phyloP scores from a whole-genome alignment of 495 filamentous ascomycete species.

The Penicillium diatomitis region DNA sequence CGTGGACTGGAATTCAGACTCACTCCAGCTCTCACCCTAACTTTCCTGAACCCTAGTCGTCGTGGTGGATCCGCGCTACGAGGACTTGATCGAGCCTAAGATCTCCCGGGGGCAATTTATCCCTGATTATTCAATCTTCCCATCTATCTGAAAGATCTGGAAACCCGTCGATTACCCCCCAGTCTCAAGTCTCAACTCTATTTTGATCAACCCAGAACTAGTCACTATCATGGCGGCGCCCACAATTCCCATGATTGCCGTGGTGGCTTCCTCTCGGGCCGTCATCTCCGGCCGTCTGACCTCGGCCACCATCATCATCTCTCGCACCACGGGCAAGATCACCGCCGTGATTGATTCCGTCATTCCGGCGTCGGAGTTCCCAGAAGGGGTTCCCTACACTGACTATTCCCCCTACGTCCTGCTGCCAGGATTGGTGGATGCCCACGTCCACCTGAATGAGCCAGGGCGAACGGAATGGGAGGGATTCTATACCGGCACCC shows the following conservation, averaged over 20 bases:
- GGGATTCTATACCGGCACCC: slow-evolving; percentile 88
- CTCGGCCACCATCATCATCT: slow-evolving; percentile 71
- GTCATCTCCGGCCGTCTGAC: slow-evolving; percentile 61
- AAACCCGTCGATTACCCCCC: too few species aligned
- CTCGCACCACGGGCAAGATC: slow-evolving; percentile 74
- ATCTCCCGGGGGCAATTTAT: too few species aligned
- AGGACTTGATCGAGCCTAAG: too few species aligned
- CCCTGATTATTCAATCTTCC: too few species aligned
- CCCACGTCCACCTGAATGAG: slow-evolving; percentile 97
- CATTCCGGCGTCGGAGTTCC: slow-evolving; percentile 64
- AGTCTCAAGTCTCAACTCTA: too few species aligned
- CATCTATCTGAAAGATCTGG: too few species aligned
- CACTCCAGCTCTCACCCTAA: too few species aligned
- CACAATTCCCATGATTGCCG: slow-evolving; percentile 44
- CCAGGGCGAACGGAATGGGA: slow-evolving; percentile 98
- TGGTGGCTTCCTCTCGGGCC: slow-evolving; percentile 75
- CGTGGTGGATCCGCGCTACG: too few species aligned
- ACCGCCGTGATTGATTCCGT: slow-evolving; percentile 64
- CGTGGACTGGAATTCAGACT: too few species aligned
- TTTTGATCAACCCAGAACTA: not conserved
- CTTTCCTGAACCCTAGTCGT: too few species aligned
- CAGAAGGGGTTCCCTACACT: slow-evolving; percentile 58
- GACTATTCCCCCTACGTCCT: slow-evolving; percentile 84
- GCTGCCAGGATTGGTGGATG: slow-evolving; percentile 89
- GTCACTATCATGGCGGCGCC: slow-evolving; percentile 20